Base-by-base conservation (phyloP, 768 basidiomycete species). In the Grammothele lineata region DNA sequence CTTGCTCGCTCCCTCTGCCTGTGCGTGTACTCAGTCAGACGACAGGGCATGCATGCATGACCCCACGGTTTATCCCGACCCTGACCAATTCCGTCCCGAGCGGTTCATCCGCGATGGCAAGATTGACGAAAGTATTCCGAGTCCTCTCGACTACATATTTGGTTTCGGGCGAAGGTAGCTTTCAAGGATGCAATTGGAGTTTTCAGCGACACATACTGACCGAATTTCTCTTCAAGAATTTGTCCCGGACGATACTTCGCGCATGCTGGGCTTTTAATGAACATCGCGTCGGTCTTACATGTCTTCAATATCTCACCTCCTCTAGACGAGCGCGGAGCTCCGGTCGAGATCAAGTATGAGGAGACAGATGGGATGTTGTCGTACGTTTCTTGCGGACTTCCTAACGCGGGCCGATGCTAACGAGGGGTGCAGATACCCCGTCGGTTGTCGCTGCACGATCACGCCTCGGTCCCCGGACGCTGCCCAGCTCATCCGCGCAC, bases 1-100 rank as follows among this genome's bases (percentile, higher is more conserved):
- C 25, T 25, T 14, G 4, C 2, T 11, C 17, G 19, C 10, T 27
- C 26, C 11, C 17, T n/a, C n/a, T 2, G 15, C 3, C 17, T 6
- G 7, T 27, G 11, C 0, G 10, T 3, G 37, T 7, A 7, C 5
- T 3, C 25, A 11, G 9, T 10, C 12, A 21, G 3, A 11, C 24
- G 3, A 40, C 27, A 79, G 79, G 75, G 68, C 69, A 1, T 76
- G 80, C 40, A 64, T 77, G 22, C 77, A 74, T 35, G 74, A 81
- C 51, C 73, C 73, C 4, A 36, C 57, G 25, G 57, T 56, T 12
- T 81, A 69, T 55, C 73, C 71, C 0, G 64, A 78, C 14, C 78
- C 79, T 0, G 57, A 65, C 4, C 57, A 51, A 10, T 81, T 82
- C 57, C 68, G 73, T 27, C 79, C 79, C 0, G 73, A 75, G 19